These are phyloP conservation scores for Boechera retrofracta DNA, from an alignment of 345 rosid species.

Conservation along the genomic window DNA sequence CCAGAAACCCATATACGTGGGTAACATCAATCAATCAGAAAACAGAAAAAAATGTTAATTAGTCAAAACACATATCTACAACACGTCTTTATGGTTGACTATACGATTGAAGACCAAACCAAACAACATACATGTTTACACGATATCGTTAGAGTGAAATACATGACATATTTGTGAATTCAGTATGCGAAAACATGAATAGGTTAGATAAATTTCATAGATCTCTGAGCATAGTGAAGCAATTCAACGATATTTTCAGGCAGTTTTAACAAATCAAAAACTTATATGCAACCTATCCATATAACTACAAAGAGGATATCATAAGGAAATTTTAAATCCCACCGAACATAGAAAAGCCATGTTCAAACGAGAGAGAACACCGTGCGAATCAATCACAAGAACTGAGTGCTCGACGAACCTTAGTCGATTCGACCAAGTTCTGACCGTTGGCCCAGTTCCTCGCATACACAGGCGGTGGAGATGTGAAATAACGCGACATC, in stretches of 20 bases:
- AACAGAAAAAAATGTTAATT: background rate
- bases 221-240: background rate
- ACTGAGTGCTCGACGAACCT: slow-evolving; percentile 69
- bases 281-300: background rate
- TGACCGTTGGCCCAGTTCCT: slow-evolving; percentile 55
- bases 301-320: background rate
- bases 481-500: slow-evolving; percentile 72
- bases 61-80: slow-evolving; percentile 12
- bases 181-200: background rate
- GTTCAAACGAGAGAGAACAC: slow-evolving; percentile 19
- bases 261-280: background rate
- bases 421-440: slow-evolving; percentile 60
- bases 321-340: background rate
- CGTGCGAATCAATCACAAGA: slow-evolving; percentile 41
- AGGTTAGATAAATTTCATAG: background rate
- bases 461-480: slow-evolving; percentile 52
- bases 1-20: slow-evolving; percentile 34
- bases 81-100: slow-evolving; percentile 40
- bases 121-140: slow-evolving; percentile 14
- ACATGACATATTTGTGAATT: too few species aligned
- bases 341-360: slow-evolving; percentile 27
- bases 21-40: background rate
- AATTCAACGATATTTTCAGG: background rate
- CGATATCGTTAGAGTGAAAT: background rate
- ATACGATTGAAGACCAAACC: background rate